phyloP scores from a whole-genome alignment of 768 basidiomycete genomes.

The Amanita jacksonii region DNA sequence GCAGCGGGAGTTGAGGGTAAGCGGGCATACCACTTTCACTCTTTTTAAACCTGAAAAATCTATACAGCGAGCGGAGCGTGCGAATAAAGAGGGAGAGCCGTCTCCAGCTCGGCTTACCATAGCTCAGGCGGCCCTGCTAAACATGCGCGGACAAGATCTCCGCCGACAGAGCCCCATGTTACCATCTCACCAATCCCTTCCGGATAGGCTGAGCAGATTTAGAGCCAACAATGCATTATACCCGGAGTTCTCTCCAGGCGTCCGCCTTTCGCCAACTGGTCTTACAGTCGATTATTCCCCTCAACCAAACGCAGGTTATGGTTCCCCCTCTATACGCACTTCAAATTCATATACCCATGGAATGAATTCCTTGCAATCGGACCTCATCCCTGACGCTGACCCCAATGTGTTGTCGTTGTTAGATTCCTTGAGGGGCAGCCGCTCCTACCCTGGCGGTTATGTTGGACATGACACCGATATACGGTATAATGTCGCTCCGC shows the following conservation, averaged over 20 bases:
- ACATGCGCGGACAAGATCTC: conserved; percentile 60
- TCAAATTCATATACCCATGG: not conserved
- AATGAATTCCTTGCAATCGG: not conserved
- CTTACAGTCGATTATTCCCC: conserved; percentile 34
- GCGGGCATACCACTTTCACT: conserved; percentile 18
- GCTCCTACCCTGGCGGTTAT: conserved; percentile 14
- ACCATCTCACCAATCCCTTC: conserved; percentile 12
- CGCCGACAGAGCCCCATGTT: conserved; percentile 18
- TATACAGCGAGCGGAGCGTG: conserved; percentile 51
- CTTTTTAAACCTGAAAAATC: not conserved
- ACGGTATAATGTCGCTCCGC: conserved; percentile 9
- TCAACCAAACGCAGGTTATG: conserved; percentile 17
- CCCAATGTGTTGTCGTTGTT: conserved; percentile 31
- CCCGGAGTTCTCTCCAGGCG: conserved; percentile 18
- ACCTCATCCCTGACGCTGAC: conserved; percentile 16
- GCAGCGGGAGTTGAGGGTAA: conserved; percentile 65
- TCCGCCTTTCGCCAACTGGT: conserved; percentile 13
- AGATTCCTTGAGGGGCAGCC: conserved; percentile 22
- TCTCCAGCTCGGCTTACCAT: conserved; percentile 63
- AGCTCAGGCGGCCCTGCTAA: conserved; percentile 69
- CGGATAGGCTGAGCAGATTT: conserved; percentile 5
- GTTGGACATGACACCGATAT: conserved; percentile 9
- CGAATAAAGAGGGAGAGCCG: conserved; percentile 48
- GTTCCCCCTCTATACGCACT: conserved; percentile 6
- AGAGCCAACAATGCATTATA: conserved; percentile 9